Evolutionary conservation across 2,329 filamentous ascomycete species (phyloP), one percentile per base, ranked within the genome.

Genomic region (Diplocarpon mali): DNA sequence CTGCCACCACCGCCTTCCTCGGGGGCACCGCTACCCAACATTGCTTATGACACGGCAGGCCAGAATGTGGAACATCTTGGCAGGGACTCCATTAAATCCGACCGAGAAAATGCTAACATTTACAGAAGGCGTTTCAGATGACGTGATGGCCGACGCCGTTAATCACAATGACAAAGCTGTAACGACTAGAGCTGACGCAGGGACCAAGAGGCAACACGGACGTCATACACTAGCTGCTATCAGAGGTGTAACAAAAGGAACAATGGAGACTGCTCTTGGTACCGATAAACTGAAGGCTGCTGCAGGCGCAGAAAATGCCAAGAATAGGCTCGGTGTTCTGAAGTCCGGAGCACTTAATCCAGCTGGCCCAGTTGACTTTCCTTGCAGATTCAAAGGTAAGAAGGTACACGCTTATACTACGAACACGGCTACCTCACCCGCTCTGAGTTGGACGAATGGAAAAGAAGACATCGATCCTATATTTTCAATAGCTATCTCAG

Each of bases 281-380:
- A 76, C 82, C 1, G 85, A 92, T 61, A 78, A 75, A 27, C 67
- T 84, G 10, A 55, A 56, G 55, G 86, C 86, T 11, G 76, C 76
- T 40, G 70, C 67, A 0, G 69, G 72, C 1, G 78, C 69, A 12
- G 64, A 68, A 11, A 73, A 76, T 35, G 84, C 85, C 1, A 80
- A 78, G 56, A 75, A 87, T 44, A 72, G 85, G 2, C 69, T 89
- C 0, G 84, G 85, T 6, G 83, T 83, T 1, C 68, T 92, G 0
- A 69, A 67, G 8, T 57, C 64, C 24, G 58, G 69, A 3, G 61
- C 65, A 10, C 58, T 67, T 7, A 65, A 70, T 1, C 62, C 68
- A 1, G 70, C 73, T 0, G 85, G 87, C 0, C 87, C 87, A 0
- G 69, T 88, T 0, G 80, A 82, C n/a, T 93, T 92, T 65, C 78